Conservation (phyloP, 2,329 filamentous ascomycete species). For the Aspergillus viridinutans region DNA sequence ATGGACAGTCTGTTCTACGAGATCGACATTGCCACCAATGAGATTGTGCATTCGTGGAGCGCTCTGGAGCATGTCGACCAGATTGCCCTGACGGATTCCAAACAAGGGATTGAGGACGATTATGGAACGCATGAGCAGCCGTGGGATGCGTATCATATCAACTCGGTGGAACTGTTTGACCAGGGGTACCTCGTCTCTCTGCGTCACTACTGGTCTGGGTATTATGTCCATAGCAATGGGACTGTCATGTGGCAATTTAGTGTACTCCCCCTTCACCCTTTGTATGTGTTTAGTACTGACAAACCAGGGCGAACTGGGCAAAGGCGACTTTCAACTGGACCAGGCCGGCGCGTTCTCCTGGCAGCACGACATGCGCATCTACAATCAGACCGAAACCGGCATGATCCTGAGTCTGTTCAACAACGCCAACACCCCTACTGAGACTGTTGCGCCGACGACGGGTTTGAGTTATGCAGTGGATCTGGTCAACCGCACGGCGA, state of each 20-base stretch:
- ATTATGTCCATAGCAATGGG: constrained; percentile 28
- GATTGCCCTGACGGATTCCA: constrained; percentile 26
- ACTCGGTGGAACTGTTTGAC: constrained; percentile 28
- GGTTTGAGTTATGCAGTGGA: constrained; percentile 22
- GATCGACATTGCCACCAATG: constrained; percentile 32
- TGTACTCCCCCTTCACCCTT: constrained; percentile 6
- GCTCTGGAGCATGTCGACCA: constrained; percentile 28
- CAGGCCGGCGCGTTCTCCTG: constrained; percentile 22
- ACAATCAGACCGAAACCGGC: constrained; percentile 30
- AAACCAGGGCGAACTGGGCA: constrained; percentile 18
- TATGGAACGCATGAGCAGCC: constrained; percentile 20
- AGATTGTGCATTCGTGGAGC: constrained; percentile 31
- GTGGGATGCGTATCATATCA: constrained; percentile 37
- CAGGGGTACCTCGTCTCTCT: constrained; percentile 34
- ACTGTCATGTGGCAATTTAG: constrained; percentile 25
- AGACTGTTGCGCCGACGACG: constrained; percentile 16
- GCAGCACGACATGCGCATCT: constrained; percentile 36
- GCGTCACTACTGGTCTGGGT: constrained; percentile 33
- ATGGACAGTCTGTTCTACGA: constrained; percentile 32
- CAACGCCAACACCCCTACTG: constrained; percentile 26
- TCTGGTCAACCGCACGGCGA: constrained; percentile 19
- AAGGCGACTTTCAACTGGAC: constrained; percentile 24
- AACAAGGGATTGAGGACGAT: constrained; percentile 19
- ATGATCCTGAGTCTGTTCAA: constrained; percentile 31
- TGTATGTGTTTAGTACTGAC: not conserved